Evolutionary conservation across 2,329 filamentous ascomycete genomes (phyloP), one percentile per base, ranked within the genome.

Genomic region (Colletotrichum cordylinicola): DNA sequence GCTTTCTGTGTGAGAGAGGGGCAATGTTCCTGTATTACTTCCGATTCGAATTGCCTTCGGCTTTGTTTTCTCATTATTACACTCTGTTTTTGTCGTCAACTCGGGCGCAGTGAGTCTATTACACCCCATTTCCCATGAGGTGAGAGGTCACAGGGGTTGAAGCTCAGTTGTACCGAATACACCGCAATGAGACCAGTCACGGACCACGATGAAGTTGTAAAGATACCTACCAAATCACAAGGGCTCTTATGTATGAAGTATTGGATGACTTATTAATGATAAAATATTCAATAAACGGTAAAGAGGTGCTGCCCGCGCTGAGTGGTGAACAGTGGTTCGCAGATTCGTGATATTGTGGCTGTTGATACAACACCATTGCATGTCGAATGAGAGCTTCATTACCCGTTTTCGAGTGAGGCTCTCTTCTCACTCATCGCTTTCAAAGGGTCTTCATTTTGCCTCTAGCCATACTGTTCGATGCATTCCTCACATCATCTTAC

Each of bases 221-320:
- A 21, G 43, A 2, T 9, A n/a, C n/a, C n/a, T n/a, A n/a, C n/a
- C n/a, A n/a, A 13, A 21, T 48, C n/a, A 48, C n/a, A 13, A 13
- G 10, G 9, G 2, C 3, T 48, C n/a, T 4, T 52, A n/a, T 21
- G 21, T 2, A 52, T 52, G 6, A 1, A 52, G 18, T 8, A 21
- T 8, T 0, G n/a, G 5, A 5, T 4, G 39, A 43, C 5, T 43
- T 9, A 12, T 12, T 1, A 43, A 4, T n/a, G 0, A 43, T 18
- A n/a, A 10, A 6, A 43, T 43, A n/a, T 10, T 13, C n/a, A 21
- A 0, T 8, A 1, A 21, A 48, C 0, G 13, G 2, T 13, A 21
- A 21, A 2, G 10, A 52, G n/a, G 10, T 13, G n/a, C 13, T 52
- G n/a, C 43, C 43, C 13, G 43, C n/a, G 6, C n/a, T 52, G 43